Evolutionary conservation across 78 protist species (phyloP).

Genomic region (Monocercomonoides exilis): DNA sequence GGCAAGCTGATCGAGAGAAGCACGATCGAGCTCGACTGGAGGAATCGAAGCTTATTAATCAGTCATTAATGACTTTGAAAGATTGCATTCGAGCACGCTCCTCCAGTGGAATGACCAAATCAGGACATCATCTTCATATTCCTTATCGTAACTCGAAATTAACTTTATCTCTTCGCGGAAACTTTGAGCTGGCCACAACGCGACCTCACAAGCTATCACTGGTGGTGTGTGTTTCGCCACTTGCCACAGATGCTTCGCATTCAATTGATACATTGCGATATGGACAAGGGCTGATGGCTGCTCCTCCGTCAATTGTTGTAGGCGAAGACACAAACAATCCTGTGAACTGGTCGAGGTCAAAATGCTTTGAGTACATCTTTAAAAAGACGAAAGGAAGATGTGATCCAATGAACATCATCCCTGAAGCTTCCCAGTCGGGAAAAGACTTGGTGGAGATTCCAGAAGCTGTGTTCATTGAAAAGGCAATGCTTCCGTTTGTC

Average conservation of each 20-base stretch:
- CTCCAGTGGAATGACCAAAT: background rate
- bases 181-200: conserved; percentile 5
- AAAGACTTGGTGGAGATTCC: background rate
- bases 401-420: too few species aligned
- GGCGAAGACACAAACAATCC: background rate
- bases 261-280: conserved; percentile 12
- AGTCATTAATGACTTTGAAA: conserved; percentile 29
- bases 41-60: conserved; percentile 25
- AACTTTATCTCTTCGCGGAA: conserved; percentile 22
- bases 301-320: background rate
- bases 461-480: background rate
- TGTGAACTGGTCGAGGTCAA: background rate
- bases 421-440: too few species aligned
- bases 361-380: background rate
- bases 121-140: conserved; percentile 13
- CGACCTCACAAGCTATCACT: background rate
- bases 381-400: too few species aligned
- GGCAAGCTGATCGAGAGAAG: background rate
- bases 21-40: background rate
- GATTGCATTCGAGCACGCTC: conserved; percentile 31
- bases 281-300: background rate
- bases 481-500: too few species aligned
- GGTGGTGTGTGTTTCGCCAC: conserved; percentile 6
- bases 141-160: conserved; percentile 21
- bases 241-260: conserved; percentile 17